These are phyloP conservation scores for Eutypella sp. DNA, from an alignment of 2,329 filamentous ascomycete species.

Conservation along the genomic window DNA sequence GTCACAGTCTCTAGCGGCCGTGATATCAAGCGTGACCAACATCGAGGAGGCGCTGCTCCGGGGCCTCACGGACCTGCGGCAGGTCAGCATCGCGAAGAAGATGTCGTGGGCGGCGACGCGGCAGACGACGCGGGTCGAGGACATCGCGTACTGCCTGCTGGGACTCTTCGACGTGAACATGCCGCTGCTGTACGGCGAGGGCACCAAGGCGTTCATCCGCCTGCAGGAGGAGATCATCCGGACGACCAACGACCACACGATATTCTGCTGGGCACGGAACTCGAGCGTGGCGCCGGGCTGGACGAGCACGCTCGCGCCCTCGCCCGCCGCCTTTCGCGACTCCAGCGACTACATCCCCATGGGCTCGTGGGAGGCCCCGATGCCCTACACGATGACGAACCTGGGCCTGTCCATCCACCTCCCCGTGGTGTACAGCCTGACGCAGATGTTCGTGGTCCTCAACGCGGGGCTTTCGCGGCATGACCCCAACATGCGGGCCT, in stretches of 20 bases:
- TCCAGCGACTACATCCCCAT: conserved; percentile 11
- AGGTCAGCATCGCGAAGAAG: conserved; percentile 14
- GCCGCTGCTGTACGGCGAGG: conserved; percentile 24
- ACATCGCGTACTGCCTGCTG: conserved; percentile 21
- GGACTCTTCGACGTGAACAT: conserved; percentile 24
- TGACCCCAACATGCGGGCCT: conserved; percentile 5
- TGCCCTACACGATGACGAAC: conserved; percentile 9
- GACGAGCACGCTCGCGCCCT: conserved; percentile 8
- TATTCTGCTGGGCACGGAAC: conserved; percentile 19
- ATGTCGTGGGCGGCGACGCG: conserved; percentile 23
- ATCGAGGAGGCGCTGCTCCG: conserved; percentile 4
- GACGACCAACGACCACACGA: conserved; percentile 16
- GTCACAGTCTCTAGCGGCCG: background rate
- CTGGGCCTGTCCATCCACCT: conserved; percentile 6
- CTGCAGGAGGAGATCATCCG: conserved; percentile 22
- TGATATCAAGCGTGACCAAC: conserved; percentile 4
- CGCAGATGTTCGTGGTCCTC: conserved; percentile 5
- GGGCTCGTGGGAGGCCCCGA: conserved; percentile 6
- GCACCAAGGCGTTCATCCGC: conserved; percentile 13
- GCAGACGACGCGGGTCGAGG: conserved; percentile 14
- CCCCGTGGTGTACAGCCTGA: conserved; percentile 7
- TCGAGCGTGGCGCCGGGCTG: conserved; percentile 1
- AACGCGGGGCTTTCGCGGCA: conserved; percentile 2
- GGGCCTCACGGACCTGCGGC: background rate
- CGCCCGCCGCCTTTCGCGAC: conserved; percentile 7